Evolutionary conservation across 1,139 yeast species (phyloP), one percentile per base, ranked within the genome.

Genomic region (Sugiyamaella sp.): DNA sequence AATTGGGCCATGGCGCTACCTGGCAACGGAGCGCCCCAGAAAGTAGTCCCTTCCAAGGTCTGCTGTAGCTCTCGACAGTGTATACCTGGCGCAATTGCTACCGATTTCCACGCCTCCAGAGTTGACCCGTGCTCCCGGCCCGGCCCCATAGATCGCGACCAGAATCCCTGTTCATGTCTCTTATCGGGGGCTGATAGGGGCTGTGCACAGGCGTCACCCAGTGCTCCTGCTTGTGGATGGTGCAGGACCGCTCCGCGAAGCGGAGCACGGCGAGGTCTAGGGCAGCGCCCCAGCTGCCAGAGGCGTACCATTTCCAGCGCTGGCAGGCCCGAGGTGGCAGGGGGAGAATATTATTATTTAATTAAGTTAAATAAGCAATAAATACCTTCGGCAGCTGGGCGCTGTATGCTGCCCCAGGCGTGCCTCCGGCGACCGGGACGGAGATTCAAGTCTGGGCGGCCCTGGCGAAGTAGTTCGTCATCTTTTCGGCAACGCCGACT

Each of bases 401-500:
- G n/a, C n/a, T n/a, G n/a, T n/a, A n/a, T n/a, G n/a, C n/a, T n/a
- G n/a, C n/a, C n/a, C 29, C 29, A 25, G 29, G 29, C 5, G 5
- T 25, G 9, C 29, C 10, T 25, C 5, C 5, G 10, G 10, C 5
- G 10, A 25, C 29, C 29, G 10, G 9, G 10, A 25, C 29, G 5
- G 9, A 25, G 10, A 25, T 25, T 25, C n/a, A n/a, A n/a, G n/a
- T n/a, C n/a, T n/a, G n/a, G n/a, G 29, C 9, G 5, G 10, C 29
- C 10, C 10, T 25, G 5, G 9, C 9, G n/a, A 47, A 64, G 52
- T 59, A 60, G 14, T 49, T 60, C 22, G 58, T 61, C 68, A 72
- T 65, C 17, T 42, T 46, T 49, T 66, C 72, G 17, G 71, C 73
- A 5, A 54, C 56, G 1, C 72, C 74, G 21, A 62, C 63, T 1